Percentiles rank a stretch among this genome's conserved stretches.
Evolutionary conservation across 2,329 filamentous ascomycete species (phyloP).

Genomic region (Monosporascus sp.): DNA sequence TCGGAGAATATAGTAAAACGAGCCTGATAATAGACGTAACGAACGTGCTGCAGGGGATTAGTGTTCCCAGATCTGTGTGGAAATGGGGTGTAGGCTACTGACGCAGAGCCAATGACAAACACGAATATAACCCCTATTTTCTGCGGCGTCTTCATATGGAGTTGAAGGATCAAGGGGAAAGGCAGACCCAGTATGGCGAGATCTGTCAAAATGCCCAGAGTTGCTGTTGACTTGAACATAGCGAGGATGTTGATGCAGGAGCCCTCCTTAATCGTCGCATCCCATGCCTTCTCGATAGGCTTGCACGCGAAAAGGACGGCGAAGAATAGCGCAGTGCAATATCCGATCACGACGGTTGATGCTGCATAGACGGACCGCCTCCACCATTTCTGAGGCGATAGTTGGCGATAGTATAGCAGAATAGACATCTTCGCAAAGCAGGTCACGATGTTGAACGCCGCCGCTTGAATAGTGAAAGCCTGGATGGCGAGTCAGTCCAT

Average conservation of each 20-base stretch:
- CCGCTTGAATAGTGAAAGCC: not conserved
- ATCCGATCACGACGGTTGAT: not conserved
- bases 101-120: not conserved
- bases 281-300: not conserved
- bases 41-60: not conserved
- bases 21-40: not conserved
- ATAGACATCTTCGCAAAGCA: not conserved
- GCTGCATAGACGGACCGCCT: not conserved
- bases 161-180: not conserved
- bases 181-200: not conserved
- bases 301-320: not conserved
- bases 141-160: not conserved
- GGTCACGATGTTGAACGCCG: not conserved
- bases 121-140: not conserved
- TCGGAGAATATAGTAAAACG: not conserved
- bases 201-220: not conserved
- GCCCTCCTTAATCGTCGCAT: not conserved
- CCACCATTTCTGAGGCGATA: slow-evolving; percentile 1
- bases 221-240: not conserved
- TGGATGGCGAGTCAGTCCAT: not conserved
- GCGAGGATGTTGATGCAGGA: not conserved
- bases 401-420: not conserved
- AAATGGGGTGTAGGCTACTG: not conserved
- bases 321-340: not conserved
- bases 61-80: not conserved